Percentiles rank a stretch among this genome's conserved stretches.
phyloP scores from a whole-genome alignment of 805 yeast genomes.

The Spathaspora hagerdaliae region DNA sequence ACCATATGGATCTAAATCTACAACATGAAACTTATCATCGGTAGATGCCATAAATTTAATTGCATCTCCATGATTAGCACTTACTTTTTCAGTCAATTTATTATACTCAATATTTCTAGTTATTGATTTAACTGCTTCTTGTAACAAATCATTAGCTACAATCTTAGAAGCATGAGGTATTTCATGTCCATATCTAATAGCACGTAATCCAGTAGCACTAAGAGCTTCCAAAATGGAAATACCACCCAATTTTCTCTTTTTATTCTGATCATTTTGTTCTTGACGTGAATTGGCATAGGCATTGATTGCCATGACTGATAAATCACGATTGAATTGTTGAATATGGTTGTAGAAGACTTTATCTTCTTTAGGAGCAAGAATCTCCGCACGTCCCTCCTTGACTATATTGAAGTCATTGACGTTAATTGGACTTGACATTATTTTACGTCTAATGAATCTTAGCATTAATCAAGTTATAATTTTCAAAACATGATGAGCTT shows the following conservation, averaged over 20 bases:
- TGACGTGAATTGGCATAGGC: constrained; percentile 74
- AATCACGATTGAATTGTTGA: constrained; percentile 93
- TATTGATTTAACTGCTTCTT: constrained; percentile 82
- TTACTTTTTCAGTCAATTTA: constrained; percentile 51
- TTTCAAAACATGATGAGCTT: neutral
- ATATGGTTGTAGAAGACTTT: constrained; percentile 92
- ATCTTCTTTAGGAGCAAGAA: constrained; percentile 77
- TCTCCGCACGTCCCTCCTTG: constrained; percentile 79
- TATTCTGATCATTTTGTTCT: constrained; percentile 8
- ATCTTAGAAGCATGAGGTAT: constrained; percentile 70
- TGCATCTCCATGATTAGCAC: constrained; percentile 85
- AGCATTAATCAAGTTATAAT: neutral
- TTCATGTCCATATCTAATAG: constrained; percentile 90
- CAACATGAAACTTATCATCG: constrained; percentile 63
- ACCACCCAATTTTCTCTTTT: constrained; percentile 17
- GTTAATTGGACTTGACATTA: neutral
- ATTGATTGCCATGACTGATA: constrained; percentile 76
- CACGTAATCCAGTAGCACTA: constrained; percentile 92
- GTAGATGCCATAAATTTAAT: constrained; percentile 65
- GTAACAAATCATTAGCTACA: constrained; percentile 85
- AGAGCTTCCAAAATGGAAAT: constrained; percentile 82
- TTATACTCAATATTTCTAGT: constrained; percentile 68
- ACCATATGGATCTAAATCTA: constrained; percentile 97
- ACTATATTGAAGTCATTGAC: constrained; percentile 22
- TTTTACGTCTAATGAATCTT: neutral